Evolutionary conservation across 768 basidiomycete species (phyloP), one percentile per base, ranked within the genome.

Genomic region (Suillus sp.): DNA sequence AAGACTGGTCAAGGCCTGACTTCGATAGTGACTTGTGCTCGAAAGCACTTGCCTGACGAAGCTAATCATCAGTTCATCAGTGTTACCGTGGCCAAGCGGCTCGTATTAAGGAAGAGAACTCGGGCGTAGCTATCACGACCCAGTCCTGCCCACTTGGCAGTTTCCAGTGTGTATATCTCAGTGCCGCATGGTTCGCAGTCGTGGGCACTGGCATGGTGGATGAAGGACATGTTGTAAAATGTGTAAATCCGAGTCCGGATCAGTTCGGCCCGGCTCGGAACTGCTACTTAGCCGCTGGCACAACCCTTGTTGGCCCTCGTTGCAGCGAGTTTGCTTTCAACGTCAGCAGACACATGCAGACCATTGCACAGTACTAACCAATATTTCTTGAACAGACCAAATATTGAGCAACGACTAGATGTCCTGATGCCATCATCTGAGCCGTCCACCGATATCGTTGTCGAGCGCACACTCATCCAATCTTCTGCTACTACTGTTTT

Each of bases 371-470:
- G 4, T 2, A 51, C 50, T 51, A 5, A 34, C 51, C 18, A 40
- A 57, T 25, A 11, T 6, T 38, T 27, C 16, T 51, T 51, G 50
- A 51, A 7, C 50, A 51, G 27, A 30, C 13, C 54, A n/a, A n/a
- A n/a, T n/a, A 16, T 56, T 16, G 6, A 57, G 7, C 10, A 57
- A 18, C 56, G 25, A 53, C 32, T 34, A 60, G 10, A 38, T 38
- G 32, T 32, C 55, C 60, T n/a, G 25, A 58, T 38, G 48, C 40
- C 51, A 25, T 74, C 72, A 25, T 74, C 73, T 14, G 73, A 67
- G 32, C 72, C 72, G 35, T 74, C 74, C 35, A 73, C 69, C 27
- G 50, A 51, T 51, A 64, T 68, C 57, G 53, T 51, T 10, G 45
- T 53, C 38, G 40, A 54, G 34, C 45, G 20, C 34, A 53, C 35